Conservation (phyloP, 352 stramenopile species). For the Pythium plurisporium region DNA sequence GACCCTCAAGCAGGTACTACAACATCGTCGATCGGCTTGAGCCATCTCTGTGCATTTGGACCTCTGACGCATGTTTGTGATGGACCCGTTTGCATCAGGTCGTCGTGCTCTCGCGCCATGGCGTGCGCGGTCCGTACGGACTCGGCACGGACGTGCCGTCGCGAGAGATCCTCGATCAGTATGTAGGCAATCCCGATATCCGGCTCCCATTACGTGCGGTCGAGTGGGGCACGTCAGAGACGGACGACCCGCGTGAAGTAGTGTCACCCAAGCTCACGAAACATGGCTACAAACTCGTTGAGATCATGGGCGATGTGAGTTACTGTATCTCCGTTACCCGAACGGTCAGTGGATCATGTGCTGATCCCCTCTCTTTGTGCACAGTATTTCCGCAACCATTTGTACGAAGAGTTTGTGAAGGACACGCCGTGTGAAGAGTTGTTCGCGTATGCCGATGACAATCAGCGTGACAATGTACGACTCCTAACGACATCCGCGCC, state of each 20-base stretch:
- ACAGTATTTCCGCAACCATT: conserved; percentile 66
- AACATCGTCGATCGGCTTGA: not conserved
- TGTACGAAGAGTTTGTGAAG: conserved; percentile 60
- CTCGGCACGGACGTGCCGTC: conserved; percentile 45
- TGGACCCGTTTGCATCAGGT: conserved; percentile 28
- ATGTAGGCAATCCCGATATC: conserved; percentile 56
- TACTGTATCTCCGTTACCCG: too few relatives aligned
- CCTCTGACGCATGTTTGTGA: not conserved
- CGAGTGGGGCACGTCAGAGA: conserved; percentile 66
- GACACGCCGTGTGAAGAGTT: conserved; percentile 43
- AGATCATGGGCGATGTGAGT: conserved; percentile 60
- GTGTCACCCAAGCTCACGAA: conserved; percentile 79
- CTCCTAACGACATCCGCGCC: too few relatives aligned
- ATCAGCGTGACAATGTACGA: conserved; percentile 69
- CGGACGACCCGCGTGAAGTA: conserved; percentile 50
- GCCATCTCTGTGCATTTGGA: too few relatives aligned
- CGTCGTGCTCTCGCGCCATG: conserved; percentile 66
- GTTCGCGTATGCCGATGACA: conserved; percentile 67
- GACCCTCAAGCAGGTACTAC: conserved; percentile 12
- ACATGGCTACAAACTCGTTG: conserved; percentile 56
- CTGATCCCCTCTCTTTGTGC: too few relatives aligned
- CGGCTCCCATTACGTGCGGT: conserved; percentile 45
- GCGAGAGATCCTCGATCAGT: conserved; percentile 47
- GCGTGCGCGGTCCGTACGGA: conserved; percentile 69
- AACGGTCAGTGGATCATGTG: too few relatives aligned